Evolutionary conservation across 768 basidiomycete species (phyloP).

Genomic region (Suillus subluteus): DNA sequence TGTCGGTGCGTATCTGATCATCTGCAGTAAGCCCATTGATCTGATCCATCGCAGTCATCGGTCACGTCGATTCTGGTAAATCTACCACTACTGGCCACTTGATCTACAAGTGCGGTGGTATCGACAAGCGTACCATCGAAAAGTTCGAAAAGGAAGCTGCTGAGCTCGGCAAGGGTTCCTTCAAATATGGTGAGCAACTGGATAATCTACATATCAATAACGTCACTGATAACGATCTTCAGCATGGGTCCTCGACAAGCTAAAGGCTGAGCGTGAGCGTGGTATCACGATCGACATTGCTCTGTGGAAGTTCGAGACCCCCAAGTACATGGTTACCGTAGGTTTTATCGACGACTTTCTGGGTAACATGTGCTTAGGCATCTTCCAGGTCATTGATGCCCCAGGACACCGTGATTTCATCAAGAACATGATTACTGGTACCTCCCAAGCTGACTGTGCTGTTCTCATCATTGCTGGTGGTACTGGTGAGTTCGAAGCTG

Average conservation of each 20-base stretch:
- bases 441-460: constrained; percentile 99
- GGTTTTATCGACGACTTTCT: constrained; percentile 31
- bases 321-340: constrained; percentile 92
- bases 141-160: constrained; percentile 99
- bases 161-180: constrained; percentile 99
- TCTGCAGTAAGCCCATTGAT: constrained; percentile 30
- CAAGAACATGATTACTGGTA: constrained; percentile 99
- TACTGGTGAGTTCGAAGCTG: constrained; percentile 99
- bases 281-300: constrained; percentile 99
- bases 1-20: constrained; percentile 70
- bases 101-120: constrained; percentile 99
- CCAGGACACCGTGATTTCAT: constrained; percentile 99
- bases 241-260: constrained; percentile 99
- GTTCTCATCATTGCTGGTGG: constrained; percentile 99
- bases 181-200: constrained; percentile 83
- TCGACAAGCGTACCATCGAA: constrained; percentile 99
- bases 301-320: constrained; percentile 99
- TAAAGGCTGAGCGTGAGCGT: constrained; percentile 99
- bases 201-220: constrained; percentile 17
- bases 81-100: constrained; percentile 99
- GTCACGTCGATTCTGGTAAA: constrained; percentile 99
- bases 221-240: constrained; percentile 34
- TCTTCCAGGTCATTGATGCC: constrained; percentile 90
- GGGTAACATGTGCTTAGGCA: constrained; percentile 11
- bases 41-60: constrained; percentile 72